These are phyloP conservation scores for Colletotrichum sp. DNA, from an alignment of 2,329 filamentous ascomycete species.

Conservation along the genomic window DNA sequence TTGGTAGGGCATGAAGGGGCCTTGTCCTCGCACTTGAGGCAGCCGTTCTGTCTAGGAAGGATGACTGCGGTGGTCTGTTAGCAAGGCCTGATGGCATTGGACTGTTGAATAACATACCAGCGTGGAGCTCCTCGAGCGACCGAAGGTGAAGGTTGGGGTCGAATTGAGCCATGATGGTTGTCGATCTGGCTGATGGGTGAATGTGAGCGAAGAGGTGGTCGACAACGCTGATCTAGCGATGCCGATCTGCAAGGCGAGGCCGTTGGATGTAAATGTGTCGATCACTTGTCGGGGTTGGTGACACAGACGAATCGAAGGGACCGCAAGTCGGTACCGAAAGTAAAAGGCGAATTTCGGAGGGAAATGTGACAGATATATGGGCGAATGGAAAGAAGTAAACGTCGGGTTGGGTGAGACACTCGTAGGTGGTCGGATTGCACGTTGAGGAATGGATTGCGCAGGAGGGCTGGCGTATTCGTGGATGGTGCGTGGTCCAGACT, in stretches of 20 bases:
- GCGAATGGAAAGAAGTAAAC: neutral
- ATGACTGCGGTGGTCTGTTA: slow-evolving; percentile 27
- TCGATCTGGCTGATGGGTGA: neutral
- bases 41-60: slow-evolving; percentile 44
- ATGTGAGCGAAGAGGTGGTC: neutral
- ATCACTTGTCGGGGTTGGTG: slow-evolving; percentile 6
- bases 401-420: neutral
- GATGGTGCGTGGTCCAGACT: neutral
- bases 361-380: slow-evolving; percentile 3
- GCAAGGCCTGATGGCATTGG: neutral
- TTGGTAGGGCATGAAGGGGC: slow-evolving; percentile 46
- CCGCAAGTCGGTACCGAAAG: neutral
- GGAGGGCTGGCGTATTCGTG: neutral
- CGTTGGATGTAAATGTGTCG: slow-evolving; percentile 1
- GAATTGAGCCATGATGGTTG: slow-evolving; percentile 11
- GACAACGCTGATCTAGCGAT: slow-evolving; percentile 5
- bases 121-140: slow-evolving; percentile 17
- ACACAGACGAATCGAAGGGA: neutral
- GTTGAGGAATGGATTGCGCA: slow-evolving; percentile 12
- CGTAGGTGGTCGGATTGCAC: neutral
- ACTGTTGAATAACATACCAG: slow-evolving; percentile 7
- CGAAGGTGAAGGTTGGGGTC: slow-evolving; percentile 22
- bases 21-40: slow-evolving; percentile 49
- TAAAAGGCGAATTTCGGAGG: neutral
- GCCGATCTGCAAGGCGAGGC: slow-evolving; percentile 12